phyloP scores from a whole-genome alignment of 345 rosid species.

The Cochlearia excelsa region DNA sequence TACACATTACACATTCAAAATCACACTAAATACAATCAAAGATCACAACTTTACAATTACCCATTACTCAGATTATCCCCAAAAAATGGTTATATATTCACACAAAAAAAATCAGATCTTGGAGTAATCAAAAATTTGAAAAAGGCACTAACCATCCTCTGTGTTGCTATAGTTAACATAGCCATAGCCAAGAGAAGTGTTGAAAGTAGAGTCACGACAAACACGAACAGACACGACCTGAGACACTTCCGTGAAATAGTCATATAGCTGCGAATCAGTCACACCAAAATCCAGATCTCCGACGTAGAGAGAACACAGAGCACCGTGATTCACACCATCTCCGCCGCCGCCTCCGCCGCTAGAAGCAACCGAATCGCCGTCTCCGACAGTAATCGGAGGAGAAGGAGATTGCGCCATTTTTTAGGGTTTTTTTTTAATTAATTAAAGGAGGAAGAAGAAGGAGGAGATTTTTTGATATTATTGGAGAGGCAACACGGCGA shows the following conservation, averaged over 20 bases:
- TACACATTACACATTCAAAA: conserved; percentile 2
- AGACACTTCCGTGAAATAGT: conserved; percentile 55
- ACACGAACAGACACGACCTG: conserved; percentile 69
- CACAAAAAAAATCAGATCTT: neutral
- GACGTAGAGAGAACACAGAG: conserved; percentile 62
- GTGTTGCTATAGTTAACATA: conserved; percentile 77
- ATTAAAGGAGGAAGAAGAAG: conserved; percentile 26
- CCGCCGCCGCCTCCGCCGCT: conserved; percentile 32
- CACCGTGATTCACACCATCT: conserved; percentile 39
- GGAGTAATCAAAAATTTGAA: neutral
- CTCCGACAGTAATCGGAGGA: conserved; percentile 19
- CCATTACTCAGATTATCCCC: conserved; percentile 18
- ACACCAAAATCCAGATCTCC: conserved; percentile 72
- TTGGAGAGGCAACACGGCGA: conserved; percentile 38
- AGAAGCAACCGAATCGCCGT: conserved; percentile 29
- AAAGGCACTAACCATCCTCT: conserved; percentile 55
- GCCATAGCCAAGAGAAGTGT: conserved; percentile 85
- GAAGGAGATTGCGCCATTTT: conserved; percentile 40
- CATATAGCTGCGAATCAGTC: conserved; percentile 69
- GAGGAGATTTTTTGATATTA: conserved; percentile 21
- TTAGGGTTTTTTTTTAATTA: conserved; percentile 4
- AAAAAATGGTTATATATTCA: neutral
- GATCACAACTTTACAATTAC: conserved; percentile 1
- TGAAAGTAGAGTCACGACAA: conserved; percentile 61
- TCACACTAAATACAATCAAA: neutral